phyloP scores from a whole-genome alignment of 129 eudicot species.

The Calendula officinalis region DNA sequence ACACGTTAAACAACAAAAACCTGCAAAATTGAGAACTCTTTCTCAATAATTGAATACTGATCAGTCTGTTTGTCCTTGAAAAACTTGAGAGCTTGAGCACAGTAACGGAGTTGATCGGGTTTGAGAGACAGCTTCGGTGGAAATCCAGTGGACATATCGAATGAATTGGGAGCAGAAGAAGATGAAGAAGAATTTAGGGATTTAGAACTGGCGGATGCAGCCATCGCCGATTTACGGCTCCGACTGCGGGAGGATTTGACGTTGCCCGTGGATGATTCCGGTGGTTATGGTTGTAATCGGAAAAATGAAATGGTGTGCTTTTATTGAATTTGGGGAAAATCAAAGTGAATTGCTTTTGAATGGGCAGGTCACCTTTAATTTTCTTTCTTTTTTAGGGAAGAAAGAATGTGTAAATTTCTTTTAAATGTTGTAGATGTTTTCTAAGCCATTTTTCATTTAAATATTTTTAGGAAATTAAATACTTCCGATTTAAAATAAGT shows the following conservation, averaged over 20 bases:
- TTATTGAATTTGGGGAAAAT: conserved; percentile 8
- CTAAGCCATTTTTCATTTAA: too few relatives aligned
- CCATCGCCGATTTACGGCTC: conserved; percentile 69
- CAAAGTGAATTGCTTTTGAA: too few relatives aligned
- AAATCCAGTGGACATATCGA: conserved; percentile 39
- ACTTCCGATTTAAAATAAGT: too few relatives aligned
- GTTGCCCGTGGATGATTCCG: conserved; percentile 58
- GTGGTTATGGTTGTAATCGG: not conserved
- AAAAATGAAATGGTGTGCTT: not conserved
- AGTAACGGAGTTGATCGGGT: conserved; percentile 55
- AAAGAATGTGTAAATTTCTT: too few relatives aligned
- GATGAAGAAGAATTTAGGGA: conserved; percentile 21
- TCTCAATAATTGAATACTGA: conserved; percentile 28
- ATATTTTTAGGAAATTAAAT: too few relatives aligned
- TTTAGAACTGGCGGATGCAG: conserved; percentile 35
- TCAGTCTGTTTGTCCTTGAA: conserved; percentile 47
- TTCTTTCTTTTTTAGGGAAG: too few relatives aligned
- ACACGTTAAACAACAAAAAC: conserved; percentile 24
- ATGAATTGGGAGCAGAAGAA: conserved; percentile 22
- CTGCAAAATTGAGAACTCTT: conserved; percentile 67
- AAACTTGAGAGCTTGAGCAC: conserved; percentile 57
- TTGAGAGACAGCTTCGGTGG: conserved; percentile 46
- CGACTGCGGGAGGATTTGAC: conserved; percentile 37
- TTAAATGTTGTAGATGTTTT: too few relatives aligned
- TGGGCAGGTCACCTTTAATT: too few relatives aligned